These are phyloP conservation scores for Ophiostoma sp. DNA, from an alignment of 2,329 filamentous ascomycete species.

Conservation along the genomic window DNA sequence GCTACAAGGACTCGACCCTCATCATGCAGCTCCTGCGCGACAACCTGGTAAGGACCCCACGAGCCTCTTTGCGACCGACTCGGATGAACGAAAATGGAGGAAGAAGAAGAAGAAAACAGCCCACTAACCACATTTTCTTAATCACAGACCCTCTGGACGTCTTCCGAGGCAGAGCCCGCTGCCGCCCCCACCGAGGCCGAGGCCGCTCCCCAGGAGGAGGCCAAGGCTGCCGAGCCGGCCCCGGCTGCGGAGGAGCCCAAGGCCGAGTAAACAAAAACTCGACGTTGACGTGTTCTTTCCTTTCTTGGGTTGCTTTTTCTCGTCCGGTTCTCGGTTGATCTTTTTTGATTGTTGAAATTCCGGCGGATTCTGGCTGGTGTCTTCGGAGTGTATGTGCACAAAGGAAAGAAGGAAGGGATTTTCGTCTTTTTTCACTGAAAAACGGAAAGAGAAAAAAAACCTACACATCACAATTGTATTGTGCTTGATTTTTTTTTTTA, in stretches of 20 bases:
- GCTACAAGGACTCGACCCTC: slow-evolving; percentile 96
- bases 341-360: slow-evolving; percentile 43
- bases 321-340: slow-evolving; percentile 45
- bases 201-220: slow-evolving; percentile 41
- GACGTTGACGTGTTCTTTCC: slow-evolving; percentile 26
- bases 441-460: slow-evolving; percentile 24
- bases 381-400: slow-evolving; percentile 65
- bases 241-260: slow-evolving; percentile 60
- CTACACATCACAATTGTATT: slow-evolving; percentile 14
- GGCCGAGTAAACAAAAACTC: slow-evolving; percentile 54
- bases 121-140: too few relatives aligned
- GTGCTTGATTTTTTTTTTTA: slow-evolving; percentile 21
- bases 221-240: slow-evolving; percentile 23
- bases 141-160: slow-evolving; percentile 83
- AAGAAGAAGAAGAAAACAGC: neutral
- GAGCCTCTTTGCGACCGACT: neutral
- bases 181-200: slow-evolving; percentile 53
- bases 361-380: slow-evolving; percentile 57
- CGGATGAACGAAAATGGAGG: neutral
- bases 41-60: slow-evolving; percentile 62
- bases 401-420: slow-evolving; percentile 48
- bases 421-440: slow-evolving; percentile 24
- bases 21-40: slow-evolving; percentile 99
- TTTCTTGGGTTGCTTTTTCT: slow-evolving; percentile 38
- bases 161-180: slow-evolving; percentile 84